These are phyloP conservation scores for Byssochlamys sp. DNA, from an alignment of 2,329 filamentous ascomycete genomes.

Conservation along the genomic window DNA sequence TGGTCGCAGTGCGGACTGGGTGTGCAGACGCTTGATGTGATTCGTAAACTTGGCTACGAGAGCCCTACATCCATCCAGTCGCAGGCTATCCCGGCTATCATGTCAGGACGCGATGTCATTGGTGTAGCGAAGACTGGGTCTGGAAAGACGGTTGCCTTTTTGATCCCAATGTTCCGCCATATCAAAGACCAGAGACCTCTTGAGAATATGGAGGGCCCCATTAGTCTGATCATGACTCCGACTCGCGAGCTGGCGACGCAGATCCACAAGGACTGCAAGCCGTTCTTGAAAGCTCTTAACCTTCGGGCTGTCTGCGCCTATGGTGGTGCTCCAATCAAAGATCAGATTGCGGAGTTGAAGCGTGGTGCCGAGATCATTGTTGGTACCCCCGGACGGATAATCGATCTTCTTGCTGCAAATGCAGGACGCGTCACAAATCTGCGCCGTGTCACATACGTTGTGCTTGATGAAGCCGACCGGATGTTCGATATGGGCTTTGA, in stretches of 20 bases:
- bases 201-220: slow-evolving; percentile 74
- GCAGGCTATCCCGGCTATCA: slow-evolving; percentile 86
- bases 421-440: slow-evolving; percentile 89
- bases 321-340: slow-evolving; percentile 88
- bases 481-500: slow-evolving; percentile 99
- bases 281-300: slow-evolving; percentile 77
- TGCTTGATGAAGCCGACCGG: slow-evolving; percentile 91
- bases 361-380: slow-evolving; percentile 90
- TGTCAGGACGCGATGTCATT: slow-evolving; percentile 91
- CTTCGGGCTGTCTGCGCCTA: slow-evolving; percentile 86
- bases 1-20: slow-evolving; percentile 93
- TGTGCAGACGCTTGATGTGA: slow-evolving; percentile 74
- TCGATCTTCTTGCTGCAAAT: slow-evolving; percentile 87
- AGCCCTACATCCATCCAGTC: slow-evolving; percentile 88
- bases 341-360: slow-evolving; percentile 94
- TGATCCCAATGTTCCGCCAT: slow-evolving; percentile 94
- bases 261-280: slow-evolving; percentile 88
- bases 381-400: slow-evolving; percentile 88
- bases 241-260: slow-evolving; percentile 89
- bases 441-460: slow-evolving; percentile 79
- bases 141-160: slow-evolving; percentile 90
- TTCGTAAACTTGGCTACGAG: slow-evolving; percentile 71
- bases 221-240: slow-evolving; percentile 83
- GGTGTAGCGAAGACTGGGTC: slow-evolving; percentile 96
- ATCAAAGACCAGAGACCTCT: slow-evolving; percentile 85